Percentiles rank a stretch among this genome's conserved stretches.
Conservation (phyloP, 148 eudicot species). For the Vaccinium darrowii region DNA sequence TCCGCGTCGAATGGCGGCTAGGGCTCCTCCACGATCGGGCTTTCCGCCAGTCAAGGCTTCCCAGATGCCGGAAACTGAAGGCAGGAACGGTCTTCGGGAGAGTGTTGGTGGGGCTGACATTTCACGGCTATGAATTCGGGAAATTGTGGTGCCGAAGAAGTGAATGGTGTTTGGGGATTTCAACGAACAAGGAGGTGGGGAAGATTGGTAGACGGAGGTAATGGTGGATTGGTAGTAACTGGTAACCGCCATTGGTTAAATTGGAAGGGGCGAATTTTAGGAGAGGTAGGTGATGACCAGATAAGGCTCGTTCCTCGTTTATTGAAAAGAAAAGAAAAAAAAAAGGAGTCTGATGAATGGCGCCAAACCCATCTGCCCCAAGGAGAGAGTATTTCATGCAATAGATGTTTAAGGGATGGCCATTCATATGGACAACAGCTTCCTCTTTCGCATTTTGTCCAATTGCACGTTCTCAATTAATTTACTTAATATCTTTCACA, state of each 20-base stretch:
- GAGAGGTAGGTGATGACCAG: background rate
- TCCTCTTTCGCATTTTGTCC: too few species aligned
- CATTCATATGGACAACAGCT: too few species aligned
- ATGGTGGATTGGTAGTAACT: background rate
- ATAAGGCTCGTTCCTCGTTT: background rate
- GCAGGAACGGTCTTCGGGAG: conserved; percentile 46
- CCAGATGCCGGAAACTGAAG: conserved; percentile 80
- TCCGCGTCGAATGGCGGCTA: conserved; percentile 65
- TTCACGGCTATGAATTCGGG: conserved; percentile 18
- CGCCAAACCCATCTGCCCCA: too few species aligned
- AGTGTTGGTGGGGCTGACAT: conserved; percentile 15
- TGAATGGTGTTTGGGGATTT: conserved; percentile 17
- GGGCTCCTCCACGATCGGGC: conserved; percentile 50
- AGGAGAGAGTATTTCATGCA: too few species aligned
- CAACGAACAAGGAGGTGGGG: conserved; percentile 3
- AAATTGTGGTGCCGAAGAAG: conserved; percentile 17
- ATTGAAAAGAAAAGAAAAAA: background rate
- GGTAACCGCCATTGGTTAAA: conserved; percentile 23
- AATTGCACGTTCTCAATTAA: too few species aligned
- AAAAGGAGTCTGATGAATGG: too few species aligned
- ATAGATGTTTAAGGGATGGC: too few species aligned
- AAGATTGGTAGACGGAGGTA: conserved; percentile 15
- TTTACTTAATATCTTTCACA: too few species aligned
- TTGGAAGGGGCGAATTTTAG: background rate
- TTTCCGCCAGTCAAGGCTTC: conserved; percentile 76